Evolutionary conservation across 1,284 basidiomycete genomes (phyloP).

Genomic region (Sanghuangporus weigelae): DNA sequence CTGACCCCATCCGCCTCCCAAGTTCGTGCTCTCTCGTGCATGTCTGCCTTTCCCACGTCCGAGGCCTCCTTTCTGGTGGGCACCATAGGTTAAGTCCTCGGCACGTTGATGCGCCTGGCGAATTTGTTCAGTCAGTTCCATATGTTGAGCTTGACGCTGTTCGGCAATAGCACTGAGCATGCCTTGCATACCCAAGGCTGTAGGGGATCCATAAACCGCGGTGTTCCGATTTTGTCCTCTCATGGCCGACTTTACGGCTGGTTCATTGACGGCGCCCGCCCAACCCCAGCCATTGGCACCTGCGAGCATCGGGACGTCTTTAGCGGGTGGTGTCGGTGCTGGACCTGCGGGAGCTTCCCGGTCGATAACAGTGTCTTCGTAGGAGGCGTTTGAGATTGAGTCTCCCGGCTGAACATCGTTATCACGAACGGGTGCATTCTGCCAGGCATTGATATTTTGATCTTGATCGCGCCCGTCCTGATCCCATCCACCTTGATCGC

Average conservation of each 20-base stretch:
- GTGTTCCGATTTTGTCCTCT: background rate
- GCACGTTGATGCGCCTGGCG: background rate
- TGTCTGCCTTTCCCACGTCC: background rate
- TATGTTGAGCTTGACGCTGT: slow-evolving; percentile 6
- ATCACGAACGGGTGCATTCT: background rate
- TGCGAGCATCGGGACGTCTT: background rate
- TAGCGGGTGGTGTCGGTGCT: background rate
- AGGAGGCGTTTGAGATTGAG: slow-evolving; percentile 6
- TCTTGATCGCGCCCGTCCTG: background rate
- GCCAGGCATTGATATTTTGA: background rate
- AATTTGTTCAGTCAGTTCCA: background rate
- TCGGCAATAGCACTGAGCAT: slow-evolving; percentile 7
- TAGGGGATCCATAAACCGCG: background rate
- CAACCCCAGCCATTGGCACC: background rate
- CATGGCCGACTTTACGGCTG: background rate
- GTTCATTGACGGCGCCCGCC: background rate
- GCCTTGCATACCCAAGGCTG: slow-evolving; percentile 1
- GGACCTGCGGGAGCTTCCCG: background rate
- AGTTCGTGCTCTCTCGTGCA: background rate
- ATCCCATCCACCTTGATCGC: background rate
- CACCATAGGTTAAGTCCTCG: background rate
- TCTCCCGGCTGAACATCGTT: slow-evolving; percentile 3
- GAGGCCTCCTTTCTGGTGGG: background rate
- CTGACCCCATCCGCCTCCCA: background rate
- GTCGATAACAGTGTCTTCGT: background rate